Evolutionary conservation across 1,139 yeast species (phyloP).

Genomic region (Debaryomyces psychrophilus): DNA sequence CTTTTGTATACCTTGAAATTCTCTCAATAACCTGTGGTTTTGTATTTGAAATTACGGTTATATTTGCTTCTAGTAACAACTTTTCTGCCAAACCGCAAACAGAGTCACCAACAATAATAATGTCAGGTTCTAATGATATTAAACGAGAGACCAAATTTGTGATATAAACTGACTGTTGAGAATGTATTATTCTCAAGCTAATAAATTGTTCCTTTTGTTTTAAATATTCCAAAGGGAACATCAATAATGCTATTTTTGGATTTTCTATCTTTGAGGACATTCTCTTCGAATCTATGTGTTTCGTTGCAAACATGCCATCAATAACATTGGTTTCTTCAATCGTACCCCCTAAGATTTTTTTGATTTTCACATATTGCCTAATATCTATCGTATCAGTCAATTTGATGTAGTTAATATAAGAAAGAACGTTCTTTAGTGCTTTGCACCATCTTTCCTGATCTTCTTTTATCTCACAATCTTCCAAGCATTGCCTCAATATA

Average conservation of each 20-base stretch:
- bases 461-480: slow-evolving; percentile 53
- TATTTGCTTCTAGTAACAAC: slow-evolving; percentile 70
- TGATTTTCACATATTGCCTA: slow-evolving; percentile 83
- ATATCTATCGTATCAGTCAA: slow-evolving; percentile 79
- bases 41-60: slow-evolving; percentile 77
- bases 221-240: slow-evolving; percentile 88
- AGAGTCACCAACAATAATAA: slow-evolving; percentile 78
- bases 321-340: slow-evolving; percentile 62
- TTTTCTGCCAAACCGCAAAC: slow-evolving; percentile 84
- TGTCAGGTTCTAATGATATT: slow-evolving; percentile 73
- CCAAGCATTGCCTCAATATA: slow-evolving; percentile 65
- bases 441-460: slow-evolving; percentile 46
- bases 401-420: slow-evolving; percentile 31
- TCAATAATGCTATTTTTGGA: slow-evolving; percentile 80
- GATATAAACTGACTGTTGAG: slow-evolving; percentile 86
- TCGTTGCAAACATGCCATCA: slow-evolving; percentile 85
- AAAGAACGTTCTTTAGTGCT: slow-evolving; percentile 30
- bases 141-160: slow-evolving; percentile 81
- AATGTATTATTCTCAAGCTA: slow-evolving; percentile 79
- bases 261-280: slow-evolving; percentile 68
- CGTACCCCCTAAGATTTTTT: slow-evolving; percentile 77
- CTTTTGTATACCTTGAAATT: slow-evolving; percentile 76
- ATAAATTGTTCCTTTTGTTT: slow-evolving; percentile 74
- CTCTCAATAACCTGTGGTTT: slow-evolving; percentile 84
- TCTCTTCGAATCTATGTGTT: slow-evolving; percentile 74